Evolutionary conservation across 352 stramenopile species (phyloP).

Genomic region (Pythium aristosporum): DNA sequence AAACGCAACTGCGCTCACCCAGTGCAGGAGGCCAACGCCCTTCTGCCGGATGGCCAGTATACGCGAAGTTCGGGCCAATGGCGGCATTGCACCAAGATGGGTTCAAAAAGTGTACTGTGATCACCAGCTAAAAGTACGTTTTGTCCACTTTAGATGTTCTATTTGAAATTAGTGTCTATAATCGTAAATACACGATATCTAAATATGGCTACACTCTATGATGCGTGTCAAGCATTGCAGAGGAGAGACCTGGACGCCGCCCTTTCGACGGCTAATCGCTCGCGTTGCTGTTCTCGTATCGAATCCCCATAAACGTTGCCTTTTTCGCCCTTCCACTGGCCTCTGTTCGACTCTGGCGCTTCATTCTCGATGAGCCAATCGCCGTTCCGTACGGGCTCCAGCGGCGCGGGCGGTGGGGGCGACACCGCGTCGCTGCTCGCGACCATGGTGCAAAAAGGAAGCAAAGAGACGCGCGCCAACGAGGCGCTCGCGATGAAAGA

Average conservation of each 20-base stretch:
- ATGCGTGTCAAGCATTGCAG: background rate
- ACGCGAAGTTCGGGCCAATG: constrained; percentile 8
- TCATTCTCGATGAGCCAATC: constrained; percentile 26
- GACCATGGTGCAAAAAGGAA: constrained; percentile 62
- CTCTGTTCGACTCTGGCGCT: background rate
- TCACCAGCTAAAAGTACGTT: background rate
- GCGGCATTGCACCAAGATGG: background rate
- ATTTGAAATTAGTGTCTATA: background rate
- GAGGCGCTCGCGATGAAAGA: constrained; percentile 96
- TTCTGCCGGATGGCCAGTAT: background rate
- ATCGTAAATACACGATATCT: background rate
- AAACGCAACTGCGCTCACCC: constrained; percentile 15
- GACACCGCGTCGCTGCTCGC: constrained; percentile 41
- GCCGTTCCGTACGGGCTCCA: constrained; percentile 19
- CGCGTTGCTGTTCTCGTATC: background rate
- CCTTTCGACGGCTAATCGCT: background rate
- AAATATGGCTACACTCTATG: constrained; percentile 11
- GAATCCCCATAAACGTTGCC: background rate
- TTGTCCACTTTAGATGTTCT: background rate
- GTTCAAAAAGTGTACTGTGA: background rate
- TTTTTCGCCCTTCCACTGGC: background rate
- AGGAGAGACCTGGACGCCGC: background rate
- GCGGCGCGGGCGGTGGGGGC: constrained; percentile 1
- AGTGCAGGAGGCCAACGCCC: background rate
- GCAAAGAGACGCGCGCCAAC: constrained; percentile 84